These are phyloP conservation scores for Brassica nigra DNA, from an alignment of 345 rosid genomes.

Conservation along the genomic window DNA sequence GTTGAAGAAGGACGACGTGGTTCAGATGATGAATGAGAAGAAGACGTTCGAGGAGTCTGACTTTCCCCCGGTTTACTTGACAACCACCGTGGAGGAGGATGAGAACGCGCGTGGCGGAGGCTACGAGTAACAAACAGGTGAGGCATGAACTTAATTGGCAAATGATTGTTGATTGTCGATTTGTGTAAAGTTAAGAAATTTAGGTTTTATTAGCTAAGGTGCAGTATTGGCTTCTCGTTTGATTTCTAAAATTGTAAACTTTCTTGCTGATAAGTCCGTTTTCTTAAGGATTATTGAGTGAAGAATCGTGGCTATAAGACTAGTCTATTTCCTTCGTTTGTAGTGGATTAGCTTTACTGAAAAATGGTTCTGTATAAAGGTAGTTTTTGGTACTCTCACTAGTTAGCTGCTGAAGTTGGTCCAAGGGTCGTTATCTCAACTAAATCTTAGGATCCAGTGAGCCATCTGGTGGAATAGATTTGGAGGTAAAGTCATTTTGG, in stretches of 20 bases:
- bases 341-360: too few relatives aligned
- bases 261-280: neutral
- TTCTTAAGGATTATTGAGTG: too few relatives aligned
- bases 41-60: slow-evolving; percentile 62
- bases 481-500: too few relatives aligned
- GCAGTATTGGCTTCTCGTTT: slow-evolving; percentile 9
- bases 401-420: too few relatives aligned
- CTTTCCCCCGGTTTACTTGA: slow-evolving; percentile 78
- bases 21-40: slow-evolving; percentile 75
- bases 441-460: too few relatives aligned
- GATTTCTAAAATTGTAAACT: neutral
- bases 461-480: too few relatives aligned
- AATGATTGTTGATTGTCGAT: neutral
- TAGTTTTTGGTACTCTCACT: too few relatives aligned
- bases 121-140: slow-evolving; percentile 56
- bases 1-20: slow-evolving; percentile 73
- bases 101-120: slow-evolving; percentile 63
- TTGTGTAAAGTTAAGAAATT: neutral
- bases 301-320: too few relatives aligned
- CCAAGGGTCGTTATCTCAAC: too few relatives aligned
- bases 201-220: neutral
- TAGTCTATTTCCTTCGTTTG: too few relatives aligned
- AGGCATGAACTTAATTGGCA: neutral
- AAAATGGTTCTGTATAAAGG: too few relatives aligned
- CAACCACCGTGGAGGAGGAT: slow-evolving; percentile 70